phyloP scores from a whole-genome alignment of 306 rosid genomes.

The Betula pendula region DNA sequence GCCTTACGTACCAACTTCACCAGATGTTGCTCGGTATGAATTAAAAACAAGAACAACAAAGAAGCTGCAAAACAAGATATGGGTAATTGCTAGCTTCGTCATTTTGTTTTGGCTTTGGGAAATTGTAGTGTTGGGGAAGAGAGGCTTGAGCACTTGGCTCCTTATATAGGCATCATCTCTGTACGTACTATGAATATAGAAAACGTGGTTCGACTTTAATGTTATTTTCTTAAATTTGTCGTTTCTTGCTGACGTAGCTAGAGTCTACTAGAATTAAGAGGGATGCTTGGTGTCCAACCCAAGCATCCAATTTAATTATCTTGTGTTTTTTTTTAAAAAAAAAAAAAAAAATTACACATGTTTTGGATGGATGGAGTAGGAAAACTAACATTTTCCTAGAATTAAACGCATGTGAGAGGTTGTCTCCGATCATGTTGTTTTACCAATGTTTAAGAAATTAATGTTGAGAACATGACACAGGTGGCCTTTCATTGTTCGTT shows the following conservation, averaged over 20 bases:
- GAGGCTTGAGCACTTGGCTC: background rate
- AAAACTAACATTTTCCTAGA: background rate
- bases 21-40: constrained; percentile 32
- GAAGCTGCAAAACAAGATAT: constrained; percentile 30
- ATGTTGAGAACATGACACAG: background rate
- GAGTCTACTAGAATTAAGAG: background rate
- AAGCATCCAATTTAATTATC: too few relatives aligned
- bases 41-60: constrained; percentile 32
- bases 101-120: background rate
- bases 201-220: constrained; percentile 4
- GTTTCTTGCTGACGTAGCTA: too few relatives aligned
- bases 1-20: constrained; percentile 61
- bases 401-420: too few relatives aligned
- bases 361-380: too few relatives aligned
- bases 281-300: too few relatives aligned
- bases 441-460: background rate
- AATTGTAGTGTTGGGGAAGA: background rate
- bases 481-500: background rate
- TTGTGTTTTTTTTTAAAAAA: too few relatives aligned
- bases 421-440: background rate
- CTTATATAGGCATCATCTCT: background rate
- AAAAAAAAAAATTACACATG: too few relatives aligned
- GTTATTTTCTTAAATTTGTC: too few relatives aligned
- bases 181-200: background rate
- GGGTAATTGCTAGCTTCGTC: constrained; percentile 28